phyloP scores from a whole-genome alignment of 768 basidiomycete genomes.

The Leucocoprinus leucothites region DNA sequence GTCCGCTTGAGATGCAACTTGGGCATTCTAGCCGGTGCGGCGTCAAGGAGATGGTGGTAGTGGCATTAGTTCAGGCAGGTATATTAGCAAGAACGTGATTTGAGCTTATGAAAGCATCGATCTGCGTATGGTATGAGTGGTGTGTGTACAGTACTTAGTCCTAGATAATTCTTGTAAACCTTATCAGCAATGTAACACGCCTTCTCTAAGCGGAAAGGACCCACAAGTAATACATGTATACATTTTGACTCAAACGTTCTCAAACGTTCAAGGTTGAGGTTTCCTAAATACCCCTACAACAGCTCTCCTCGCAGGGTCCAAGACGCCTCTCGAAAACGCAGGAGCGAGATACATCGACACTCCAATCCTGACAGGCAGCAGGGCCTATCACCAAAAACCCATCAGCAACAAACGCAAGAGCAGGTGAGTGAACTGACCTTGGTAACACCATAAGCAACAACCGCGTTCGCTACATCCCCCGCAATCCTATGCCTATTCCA shows the following conservation, averaged over 20 bases:
- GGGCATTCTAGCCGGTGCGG: conserved; percentile 26
- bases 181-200: too few relatives aligned
- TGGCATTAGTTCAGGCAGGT: not conserved
- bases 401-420: not conserved
- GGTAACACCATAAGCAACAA: conserved; percentile 76
- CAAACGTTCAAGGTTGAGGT: not conserved
- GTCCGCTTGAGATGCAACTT: conserved; percentile 65
- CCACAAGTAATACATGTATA: not conserved
- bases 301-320: conserved; percentile 56
- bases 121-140: not conserved
- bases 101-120: conserved; percentile 14
- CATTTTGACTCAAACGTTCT: too few relatives aligned
- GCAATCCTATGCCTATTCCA: conserved; percentile 43
- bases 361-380: conserved; percentile 71
- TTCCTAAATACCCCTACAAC: conserved; percentile 31
- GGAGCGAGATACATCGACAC: conserved; percentile 72
- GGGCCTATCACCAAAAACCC: conserved; percentile 46
- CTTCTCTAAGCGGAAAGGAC: not conserved
- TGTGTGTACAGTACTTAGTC: not conserved
- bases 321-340: conserved; percentile 60
- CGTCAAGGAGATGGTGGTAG: conserved; percentile 4
- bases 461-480: conserved; percentile 78
- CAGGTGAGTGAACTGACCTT: conserved; percentile 49
- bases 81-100: conserved; percentile 1
- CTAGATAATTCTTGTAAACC: too few relatives aligned